Evolutionary conservation across 2,329 filamentous ascomycete genomes (phyloP), one percentile per base, ranked within the genome.

Genomic region (Metarhizium sp.): DNA sequence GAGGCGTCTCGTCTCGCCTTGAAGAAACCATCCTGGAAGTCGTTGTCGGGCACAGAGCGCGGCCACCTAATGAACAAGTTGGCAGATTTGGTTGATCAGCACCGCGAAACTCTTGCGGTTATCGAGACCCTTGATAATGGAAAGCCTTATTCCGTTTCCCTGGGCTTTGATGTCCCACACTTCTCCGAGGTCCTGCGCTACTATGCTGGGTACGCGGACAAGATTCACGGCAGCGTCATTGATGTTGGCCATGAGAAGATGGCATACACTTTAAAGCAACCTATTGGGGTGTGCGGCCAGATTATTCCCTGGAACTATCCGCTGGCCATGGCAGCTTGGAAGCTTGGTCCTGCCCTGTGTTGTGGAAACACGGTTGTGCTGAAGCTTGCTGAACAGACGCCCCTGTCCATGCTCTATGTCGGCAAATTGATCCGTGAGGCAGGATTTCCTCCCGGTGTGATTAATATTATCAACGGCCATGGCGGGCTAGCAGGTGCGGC

Each of bases 241-340:
- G 86, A 91, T 64, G 86, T 87, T 59, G 75, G 79, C 65, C 78
- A 79, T 55, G 83, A 86, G 60, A 87, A 83, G 67, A 88, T 92
- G 74, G 85, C 87, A 74, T 92, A 91, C 76, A 89, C 87, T 58
- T 64, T 82, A 10, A 53, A 50, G 32, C 54, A 60, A 47, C 58
- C 58, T 25, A 75, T 85, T 59, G 85, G 85, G 67, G 85, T 89
- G 52, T 88, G 87, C 68, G 88, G 84, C 64, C 87, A 91, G 70
- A 90, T 91, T 67, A 90, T 92, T 64, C 87, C 88, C 54, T 90
- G 87, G 87, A 90, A 90, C 76, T 90, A 88, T 75, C 87, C 87
- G 6, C 74, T 90, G 32, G 78, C 86, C 65, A 90, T 89, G 85
- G 79, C 77, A 69, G 79, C 79, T 52, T 92, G 88, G 88, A 92